Conservation (phyloP, 192 early-diverging fungal species). For the Coemansia interrupta region DNA sequence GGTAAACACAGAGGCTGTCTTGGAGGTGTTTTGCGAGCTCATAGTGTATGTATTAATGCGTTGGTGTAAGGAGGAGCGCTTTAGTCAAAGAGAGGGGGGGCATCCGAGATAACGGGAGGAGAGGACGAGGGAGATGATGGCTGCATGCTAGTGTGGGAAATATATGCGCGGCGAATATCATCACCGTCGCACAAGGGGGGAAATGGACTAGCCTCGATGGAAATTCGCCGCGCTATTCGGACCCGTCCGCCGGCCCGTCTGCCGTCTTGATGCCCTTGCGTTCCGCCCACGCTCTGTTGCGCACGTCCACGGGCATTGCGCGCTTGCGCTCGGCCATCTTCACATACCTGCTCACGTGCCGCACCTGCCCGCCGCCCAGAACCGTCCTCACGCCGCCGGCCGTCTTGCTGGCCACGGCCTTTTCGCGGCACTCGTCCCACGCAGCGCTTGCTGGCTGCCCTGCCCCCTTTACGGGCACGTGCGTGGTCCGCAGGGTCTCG, state of each 20-base stretch:
- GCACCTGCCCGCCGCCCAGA: constrained; percentile 34
- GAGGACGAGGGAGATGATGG: too few relatives aligned
- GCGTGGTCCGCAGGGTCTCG: constrained; percentile 25
- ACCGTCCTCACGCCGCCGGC: constrained; percentile 3
- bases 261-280: constrained; percentile 23
- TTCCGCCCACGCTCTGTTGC: constrained; percentile 46
- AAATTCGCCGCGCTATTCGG: constrained; percentile 3
- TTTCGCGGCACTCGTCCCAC: constrained; percentile 26
- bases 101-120: neutral
- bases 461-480: constrained; percentile 13
- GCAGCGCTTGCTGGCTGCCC: neutral
- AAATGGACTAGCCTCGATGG: neutral
- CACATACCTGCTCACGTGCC: constrained; percentile 30
- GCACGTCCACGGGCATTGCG: constrained; percentile 36
- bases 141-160: neutral
- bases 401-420: constrained; percentile 6
- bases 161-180: neutral
- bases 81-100: neutral
- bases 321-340: constrained; percentile 35
- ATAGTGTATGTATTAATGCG: constrained; percentile 4
- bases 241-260: neutral
- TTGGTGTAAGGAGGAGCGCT: neutral
- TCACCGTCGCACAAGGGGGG: neutral
- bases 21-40: constrained; percentile 22
- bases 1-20: constrained; percentile 20